A percentile compares a stretch with the other conserved stretches of the same genome.
Conservation (phyloP, 495 filamentous ascomycete genomes). For the Aeminium ludgeri region DNA sequence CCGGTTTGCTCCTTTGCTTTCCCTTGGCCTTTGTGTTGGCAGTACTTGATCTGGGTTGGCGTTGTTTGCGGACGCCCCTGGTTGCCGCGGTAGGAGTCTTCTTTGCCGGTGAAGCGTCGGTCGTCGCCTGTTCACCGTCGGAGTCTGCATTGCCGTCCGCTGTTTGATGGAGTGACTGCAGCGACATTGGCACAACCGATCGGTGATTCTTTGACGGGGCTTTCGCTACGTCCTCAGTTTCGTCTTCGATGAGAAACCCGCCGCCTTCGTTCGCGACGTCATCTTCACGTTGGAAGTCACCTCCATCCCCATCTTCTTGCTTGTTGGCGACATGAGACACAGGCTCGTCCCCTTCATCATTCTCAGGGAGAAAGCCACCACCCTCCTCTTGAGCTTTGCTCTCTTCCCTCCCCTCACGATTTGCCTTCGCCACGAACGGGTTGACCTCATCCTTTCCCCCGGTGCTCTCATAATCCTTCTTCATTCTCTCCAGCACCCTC, state of each 20-base stretch:
- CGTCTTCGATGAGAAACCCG: slow-evolving; percentile 10
- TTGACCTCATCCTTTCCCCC: slow-evolving; percentile 26
- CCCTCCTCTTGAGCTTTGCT: not conserved
- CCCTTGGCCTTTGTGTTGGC: not conserved
- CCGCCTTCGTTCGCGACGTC: slow-evolving; percentile 13
- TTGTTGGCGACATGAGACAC: too few relatives aligned
- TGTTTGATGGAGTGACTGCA: slow-evolving; percentile 17
- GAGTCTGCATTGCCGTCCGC: slow-evolving; percentile 1
- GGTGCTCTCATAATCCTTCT: slow-evolving; percentile 46
- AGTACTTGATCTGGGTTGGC: not conserved
- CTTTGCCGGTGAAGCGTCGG: not conserved
- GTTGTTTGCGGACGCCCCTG: not conserved
- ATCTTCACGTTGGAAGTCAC: slow-evolving; percentile 15
- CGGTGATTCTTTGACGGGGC: slow-evolving; percentile 5
- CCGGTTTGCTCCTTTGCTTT: not conserved
- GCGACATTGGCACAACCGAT: slow-evolving; percentile 19
- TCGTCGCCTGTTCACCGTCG: slow-evolving; percentile 2
- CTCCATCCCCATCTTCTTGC: slow-evolving; percentile 6
- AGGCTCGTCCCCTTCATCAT: slow-evolving; percentile 1
- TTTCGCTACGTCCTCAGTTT: not conserved
- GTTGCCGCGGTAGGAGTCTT: not conserved
- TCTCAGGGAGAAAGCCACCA: not conserved
- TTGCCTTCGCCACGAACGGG: slow-evolving; percentile 25
- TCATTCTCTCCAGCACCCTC: slow-evolving; percentile 62
- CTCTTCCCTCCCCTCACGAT: not conserved